Base-by-base conservation (phyloP, 768 basidiomycete species). In the Lactarius pseudohatsudake region DNA sequence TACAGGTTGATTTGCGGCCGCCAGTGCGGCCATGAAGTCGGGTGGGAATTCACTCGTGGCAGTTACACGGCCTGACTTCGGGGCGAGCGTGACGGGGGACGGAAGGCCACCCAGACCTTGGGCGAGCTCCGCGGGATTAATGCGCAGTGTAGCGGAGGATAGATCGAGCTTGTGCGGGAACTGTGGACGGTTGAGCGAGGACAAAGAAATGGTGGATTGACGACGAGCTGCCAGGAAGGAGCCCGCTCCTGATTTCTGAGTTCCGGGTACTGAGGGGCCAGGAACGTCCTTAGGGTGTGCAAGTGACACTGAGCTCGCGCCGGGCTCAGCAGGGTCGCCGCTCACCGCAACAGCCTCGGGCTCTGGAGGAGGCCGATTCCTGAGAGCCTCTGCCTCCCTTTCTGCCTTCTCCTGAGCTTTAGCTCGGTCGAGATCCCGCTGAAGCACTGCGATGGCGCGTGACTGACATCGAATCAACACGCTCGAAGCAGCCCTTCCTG, bases 81-180 rank as follows among this genome's bases (percentile, higher is more conserved):
- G 92, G 0, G 90, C 92, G 43, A 94, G 82, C 5, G 88, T 90
- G 38, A 93, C 91, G 8, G 92, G 92, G 7, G 91, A 92, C 34
- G 87, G 81, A 57, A 91, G 78, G 1, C 87, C 86, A 1, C 83
- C 78, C 57, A 84, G 77, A 64, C 84, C 87, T 62, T 85, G 73
- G 6, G 83, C 77, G 7, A 80, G 82, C 70, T 91, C 89, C 53
- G 88, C 86, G 0, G 87, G 79, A n/a, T 84, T 77, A 34, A 91
- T 81, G 56, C 86, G 85, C 63, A 92, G 79, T 13, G 86, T 79
- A 15, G 86, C 77, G 1, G 88, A 81, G n/a, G 91, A 90, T 6
- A 94, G 80, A 72, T 94, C 92, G n/a, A 93, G 84, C 71, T 92
- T 92, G 61, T 84, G 84, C 22, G 89, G 89, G 64, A 89, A 81